A percentile compares a stretch with the other conserved stretches of the same genome.
Evolutionary conservation across 345 rosid species (phyloP).

Genomic region (Atalantia buxifolia): DNA sequence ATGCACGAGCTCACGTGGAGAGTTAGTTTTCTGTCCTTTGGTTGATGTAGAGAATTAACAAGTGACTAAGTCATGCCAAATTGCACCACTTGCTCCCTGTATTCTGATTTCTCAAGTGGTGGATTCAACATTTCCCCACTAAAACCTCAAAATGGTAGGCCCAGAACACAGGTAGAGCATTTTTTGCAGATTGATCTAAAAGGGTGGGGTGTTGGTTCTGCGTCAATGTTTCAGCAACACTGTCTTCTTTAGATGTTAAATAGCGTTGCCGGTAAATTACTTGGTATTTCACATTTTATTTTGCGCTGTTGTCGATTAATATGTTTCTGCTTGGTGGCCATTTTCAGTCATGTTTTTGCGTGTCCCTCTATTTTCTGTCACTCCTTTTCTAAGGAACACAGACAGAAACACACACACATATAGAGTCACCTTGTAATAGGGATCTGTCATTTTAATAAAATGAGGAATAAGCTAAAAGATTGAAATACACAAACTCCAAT

Average conservation of each 20-base stretch:
- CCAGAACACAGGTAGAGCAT: slow-evolving; percentile 91
- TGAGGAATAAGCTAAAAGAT: too few species aligned
- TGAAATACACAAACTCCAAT: too few species aligned
- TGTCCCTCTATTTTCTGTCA: background rate
- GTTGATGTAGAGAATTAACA: slow-evolving; percentile 9
- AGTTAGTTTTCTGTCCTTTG: slow-evolving; percentile 46
- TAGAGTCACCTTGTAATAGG: too few species aligned
- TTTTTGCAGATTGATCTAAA: slow-evolving; percentile 96
- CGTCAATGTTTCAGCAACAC: slow-evolving; percentile 53
- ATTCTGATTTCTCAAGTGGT: slow-evolving; percentile 65
- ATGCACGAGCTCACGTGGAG: slow-evolving; percentile 94
- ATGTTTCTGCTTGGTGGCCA: background rate
- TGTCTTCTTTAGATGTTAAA: too few species aligned
- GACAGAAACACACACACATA: too few species aligned
- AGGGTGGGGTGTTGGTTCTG: slow-evolving; percentile 96
- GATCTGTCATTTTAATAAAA: too few species aligned
- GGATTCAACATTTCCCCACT: slow-evolving; percentile 94
- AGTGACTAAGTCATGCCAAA: background rate
- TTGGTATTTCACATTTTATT: background rate
- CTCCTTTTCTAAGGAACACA: background rate
- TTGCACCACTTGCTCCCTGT: background rate
- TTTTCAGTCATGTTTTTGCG: background rate
- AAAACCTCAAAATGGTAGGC: slow-evolving; percentile 78
- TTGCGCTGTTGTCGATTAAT: background rate
- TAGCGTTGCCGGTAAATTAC: too few species aligned